Evolutionary conservation across 208 protist species (phyloP), one percentile per base, ranked within the genome.

Genomic region (Trypanosoma rangeli): DNA sequence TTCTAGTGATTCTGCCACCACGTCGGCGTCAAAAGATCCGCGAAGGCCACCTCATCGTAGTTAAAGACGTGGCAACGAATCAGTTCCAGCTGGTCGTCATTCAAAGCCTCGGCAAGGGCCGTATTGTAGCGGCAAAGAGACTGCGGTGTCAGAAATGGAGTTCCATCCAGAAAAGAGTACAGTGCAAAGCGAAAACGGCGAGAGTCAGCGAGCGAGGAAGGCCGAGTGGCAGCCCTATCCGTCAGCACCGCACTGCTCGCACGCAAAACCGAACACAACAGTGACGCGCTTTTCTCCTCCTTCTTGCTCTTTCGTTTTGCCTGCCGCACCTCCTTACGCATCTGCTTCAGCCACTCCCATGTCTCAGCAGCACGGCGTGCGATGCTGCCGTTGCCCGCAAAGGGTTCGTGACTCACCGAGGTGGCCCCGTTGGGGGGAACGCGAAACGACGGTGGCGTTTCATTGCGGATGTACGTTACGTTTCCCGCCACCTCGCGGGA

Each of bases 11-110:
- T 64, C 74, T 60, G 83, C 74, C 16, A 95, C 76, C 58, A 86
- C 85, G 59, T 95, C 89, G 46, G 74, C 89, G 74, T 95, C 37
- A 95, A 80, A 62, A 95, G 78, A 69, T 95, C 86, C 26, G 89
- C 89, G 76, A 95, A 95, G 12, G 70, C 73, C 22, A 73, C 77
- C 64, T 95, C 89, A 60, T 95, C 80, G 46, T 90, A 67, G 73
- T 84, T 22, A 58, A 95, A 95, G 33, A 95, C 73, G 22, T 70
- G 58, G 8, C 64, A 66, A 12, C 89, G 86, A 44, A 95, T 65
- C 10, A 82, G 54, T 44, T 86, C 84, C 1, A 95, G 75, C 29
- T 95, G 74, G 18, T 87, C 83, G 63, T 95, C 89, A 35, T 65
- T 84, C 56, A 95, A 79, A 22, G 60, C 44, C 74, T 95, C 83